These are phyloP conservation scores for Gossypium anomalum DNA, from an alignment of 345 rosid species.

Conservation along the genomic window DNA sequence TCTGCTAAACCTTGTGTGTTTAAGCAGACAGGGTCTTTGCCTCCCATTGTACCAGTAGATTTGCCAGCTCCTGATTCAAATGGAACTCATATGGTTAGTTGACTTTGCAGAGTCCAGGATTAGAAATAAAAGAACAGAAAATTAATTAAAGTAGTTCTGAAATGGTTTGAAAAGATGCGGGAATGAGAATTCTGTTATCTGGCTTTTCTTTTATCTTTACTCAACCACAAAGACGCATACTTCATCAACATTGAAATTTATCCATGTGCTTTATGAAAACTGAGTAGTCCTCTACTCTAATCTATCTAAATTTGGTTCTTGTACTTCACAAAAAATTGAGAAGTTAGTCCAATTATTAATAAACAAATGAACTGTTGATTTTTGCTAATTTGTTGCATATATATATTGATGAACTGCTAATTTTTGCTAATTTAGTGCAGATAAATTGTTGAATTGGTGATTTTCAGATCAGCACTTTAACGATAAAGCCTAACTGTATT, in stretches of 20 bases:
- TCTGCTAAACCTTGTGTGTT: background rate
- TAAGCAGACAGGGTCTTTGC: constrained; percentile 49
- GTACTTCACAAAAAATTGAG: no score
- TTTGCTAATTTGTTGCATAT: no score
- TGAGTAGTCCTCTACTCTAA: no score
- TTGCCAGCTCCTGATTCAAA: constrained; percentile 29
- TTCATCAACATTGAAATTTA: background rate
- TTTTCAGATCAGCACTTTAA: no score
- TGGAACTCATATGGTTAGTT: constrained; percentile 51
- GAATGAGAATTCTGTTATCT: background rate
- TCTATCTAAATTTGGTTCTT: no score
- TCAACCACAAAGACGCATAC: background rate
- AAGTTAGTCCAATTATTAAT: no score
- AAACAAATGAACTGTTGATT: no score
- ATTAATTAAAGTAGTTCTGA: background rate
- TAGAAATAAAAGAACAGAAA: background rate
- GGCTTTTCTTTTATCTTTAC: background rate
- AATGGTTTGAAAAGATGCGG: background rate
- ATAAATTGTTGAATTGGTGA: no score
- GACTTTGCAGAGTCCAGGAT: background rate
- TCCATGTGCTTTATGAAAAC: no score
- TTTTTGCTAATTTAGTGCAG: no score
- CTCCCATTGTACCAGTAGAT: constrained; percentile 39
- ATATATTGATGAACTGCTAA: no score
- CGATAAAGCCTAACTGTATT: no score